Percentiles rank a stretch among this genome's conserved stretches.
These are phyloP conservation scores for Xylaria grammica DNA, from an alignment of 495 filamentous ascomycete species.

Conservation along the genomic window DNA sequence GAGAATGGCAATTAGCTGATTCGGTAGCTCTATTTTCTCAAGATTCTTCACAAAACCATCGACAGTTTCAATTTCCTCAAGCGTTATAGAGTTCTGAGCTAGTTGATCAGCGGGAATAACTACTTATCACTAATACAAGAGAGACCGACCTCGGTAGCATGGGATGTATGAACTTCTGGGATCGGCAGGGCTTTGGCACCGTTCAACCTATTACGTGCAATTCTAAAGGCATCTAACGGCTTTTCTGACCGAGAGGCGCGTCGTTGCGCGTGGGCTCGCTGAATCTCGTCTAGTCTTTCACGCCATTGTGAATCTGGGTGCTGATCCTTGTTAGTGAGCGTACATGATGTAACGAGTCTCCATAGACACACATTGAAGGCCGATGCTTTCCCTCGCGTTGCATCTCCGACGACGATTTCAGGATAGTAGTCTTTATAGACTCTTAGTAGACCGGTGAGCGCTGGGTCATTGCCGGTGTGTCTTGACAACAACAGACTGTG, in stretches of 20 bases:
- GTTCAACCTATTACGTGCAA: constrained; percentile 54
- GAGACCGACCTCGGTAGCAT: constrained; percentile 64
- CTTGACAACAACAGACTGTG: constrained; percentile 64
- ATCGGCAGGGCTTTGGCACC: constrained; percentile 51
- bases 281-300: constrained; percentile 67
- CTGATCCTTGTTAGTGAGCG: constrained; percentile 39
- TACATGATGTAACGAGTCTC: neutral
- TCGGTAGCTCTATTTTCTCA: constrained; percentile 80
- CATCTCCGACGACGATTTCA: constrained; percentile 79
- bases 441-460: constrained; percentile 75
- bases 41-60: constrained; percentile 75
- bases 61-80: constrained; percentile 80
- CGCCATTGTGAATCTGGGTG: constrained; percentile 83
- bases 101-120: constrained; percentile 20
- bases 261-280: constrained; percentile 60
- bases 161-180: constrained; percentile 75
- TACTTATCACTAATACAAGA: neutral
- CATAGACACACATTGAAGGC: constrained; percentile 58
- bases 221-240: constrained; percentile 55
- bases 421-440: constrained; percentile 91
- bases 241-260: constrained; percentile 39
- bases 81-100: constrained; percentile 63
- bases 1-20: constrained; percentile 77
- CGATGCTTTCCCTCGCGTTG: constrained; percentile 57
- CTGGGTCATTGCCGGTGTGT: constrained; percentile 72